These are phyloP conservation scores for Vitis hybrid DNA, from an alignment of 177 flowering plant genomes.

Conservation along the genomic window DNA sequence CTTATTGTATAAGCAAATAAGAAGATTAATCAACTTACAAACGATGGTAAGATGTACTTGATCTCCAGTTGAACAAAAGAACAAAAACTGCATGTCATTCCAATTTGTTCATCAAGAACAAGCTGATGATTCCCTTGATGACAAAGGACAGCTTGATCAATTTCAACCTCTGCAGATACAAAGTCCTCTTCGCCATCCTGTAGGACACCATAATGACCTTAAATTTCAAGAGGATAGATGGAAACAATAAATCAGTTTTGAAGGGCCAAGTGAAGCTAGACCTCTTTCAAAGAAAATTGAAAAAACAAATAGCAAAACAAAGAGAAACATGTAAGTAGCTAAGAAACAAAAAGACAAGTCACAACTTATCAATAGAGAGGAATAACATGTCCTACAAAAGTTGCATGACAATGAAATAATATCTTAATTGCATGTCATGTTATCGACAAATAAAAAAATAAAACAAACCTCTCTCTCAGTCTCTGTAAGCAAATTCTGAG, in stretches of 20 bases:
- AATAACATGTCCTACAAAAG: too few relatives aligned
- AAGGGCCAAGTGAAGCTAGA: not conserved
- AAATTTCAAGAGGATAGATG: not conserved
- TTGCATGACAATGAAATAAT: too few relatives aligned
- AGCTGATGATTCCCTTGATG: slow-evolving; percentile 44
- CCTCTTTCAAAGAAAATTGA: too few relatives aligned
- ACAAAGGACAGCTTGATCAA: slow-evolving; percentile 26
- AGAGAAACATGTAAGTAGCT: too few relatives aligned
- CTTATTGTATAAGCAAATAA: too few relatives aligned
- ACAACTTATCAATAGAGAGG: too few relatives aligned
- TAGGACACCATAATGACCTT: slow-evolving; percentile 7
- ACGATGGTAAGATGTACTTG: slow-evolving; percentile 36
- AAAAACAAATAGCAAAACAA: too few relatives aligned
- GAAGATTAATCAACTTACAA: slow-evolving; percentile 39
- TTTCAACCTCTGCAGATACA: slow-evolving; percentile 9
- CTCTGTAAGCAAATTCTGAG: not conserved
- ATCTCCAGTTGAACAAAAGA: slow-evolving; percentile 43
- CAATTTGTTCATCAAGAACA: slow-evolving; percentile 58
- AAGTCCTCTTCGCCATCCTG: slow-evolving; percentile 27
- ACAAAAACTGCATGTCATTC: slow-evolving; percentile 50
- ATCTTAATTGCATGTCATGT: too few relatives aligned
- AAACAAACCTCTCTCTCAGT: not conserved
- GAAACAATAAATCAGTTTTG: not conserved
- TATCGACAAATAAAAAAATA: not conserved
- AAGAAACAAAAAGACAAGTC: too few relatives aligned